phyloP scores from a whole-genome alignment of 2,329 filamentous ascomycete species.

The Teratosphaeria epicoccoides region DNA sequence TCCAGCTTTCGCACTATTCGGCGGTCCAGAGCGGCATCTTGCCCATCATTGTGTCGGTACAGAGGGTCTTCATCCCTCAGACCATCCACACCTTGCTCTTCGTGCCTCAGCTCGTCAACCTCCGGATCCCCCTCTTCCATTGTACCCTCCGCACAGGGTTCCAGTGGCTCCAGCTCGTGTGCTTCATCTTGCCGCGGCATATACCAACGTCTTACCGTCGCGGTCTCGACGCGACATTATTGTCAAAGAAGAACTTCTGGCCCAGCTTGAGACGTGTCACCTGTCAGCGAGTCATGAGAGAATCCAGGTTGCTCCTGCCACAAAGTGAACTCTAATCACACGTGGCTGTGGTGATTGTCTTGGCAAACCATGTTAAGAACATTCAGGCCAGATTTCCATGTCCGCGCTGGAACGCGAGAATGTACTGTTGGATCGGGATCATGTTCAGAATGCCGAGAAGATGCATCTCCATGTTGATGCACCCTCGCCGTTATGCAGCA shows the following conservation, averaged over 20 bases:
- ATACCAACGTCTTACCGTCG: neutral
- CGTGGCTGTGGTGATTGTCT: no score
- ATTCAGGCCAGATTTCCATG: no score
- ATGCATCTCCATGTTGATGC: no score
- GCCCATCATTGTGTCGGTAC: neutral
- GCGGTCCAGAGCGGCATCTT: constrained; percentile 13
- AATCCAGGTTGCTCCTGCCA: neutral
- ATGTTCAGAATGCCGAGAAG: no score
- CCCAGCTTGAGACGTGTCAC: neutral
- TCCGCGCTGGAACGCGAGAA: no score
- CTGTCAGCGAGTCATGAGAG: neutral
- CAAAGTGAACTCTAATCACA: no score
- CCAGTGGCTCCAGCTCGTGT: constrained; percentile 6
- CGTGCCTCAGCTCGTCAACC: neutral
- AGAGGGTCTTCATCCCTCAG: neutral
- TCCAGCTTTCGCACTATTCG: constrained; percentile 40
- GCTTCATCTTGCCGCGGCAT: constrained; percentile 3
- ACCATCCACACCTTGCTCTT: neutral
- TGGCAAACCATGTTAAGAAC: no score
- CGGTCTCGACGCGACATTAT: neutral
- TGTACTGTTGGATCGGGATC: no score
- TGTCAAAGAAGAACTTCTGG: neutral
- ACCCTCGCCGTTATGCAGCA: no score
- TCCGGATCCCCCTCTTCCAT: constrained; percentile 2
- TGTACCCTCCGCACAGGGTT: neutral